A percentile compares a stretch with the other conserved stretches of the same genome.
These are phyloP conservation scores for Usnea hakonensis DNA, from an alignment of 495 filamentous ascomycete species.

Conservation along the genomic window DNA sequence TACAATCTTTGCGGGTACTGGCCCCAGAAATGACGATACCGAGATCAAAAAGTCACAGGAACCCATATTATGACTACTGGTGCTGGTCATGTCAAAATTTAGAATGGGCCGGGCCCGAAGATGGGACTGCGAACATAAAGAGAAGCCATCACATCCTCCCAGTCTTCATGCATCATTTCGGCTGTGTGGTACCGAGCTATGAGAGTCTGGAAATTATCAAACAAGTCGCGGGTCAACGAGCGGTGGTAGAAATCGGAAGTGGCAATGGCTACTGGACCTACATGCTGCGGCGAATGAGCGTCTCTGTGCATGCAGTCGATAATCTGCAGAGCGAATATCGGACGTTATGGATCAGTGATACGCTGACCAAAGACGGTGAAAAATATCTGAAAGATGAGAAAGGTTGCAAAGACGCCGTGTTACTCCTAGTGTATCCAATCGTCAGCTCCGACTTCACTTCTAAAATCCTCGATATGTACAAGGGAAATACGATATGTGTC, in stretches of 20 bases:
- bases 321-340: slow-evolving; percentile 48
- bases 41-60: slow-evolving; percentile 36
- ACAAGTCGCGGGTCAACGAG: slow-evolving; percentile 32
- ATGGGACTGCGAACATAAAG: slow-evolving; percentile 29
- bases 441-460: slow-evolving; percentile 49
- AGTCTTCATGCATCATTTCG: slow-evolving; percentile 61
- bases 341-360: slow-evolving; percentile 52
- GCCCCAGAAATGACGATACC: slow-evolving; percentile 31
- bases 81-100: slow-evolving; percentile 39
- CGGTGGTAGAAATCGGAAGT: slow-evolving; percentile 47
- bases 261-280: slow-evolving; percentile 59
- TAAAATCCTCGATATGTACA: slow-evolving; percentile 43
- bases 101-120: slow-evolving; percentile 47
- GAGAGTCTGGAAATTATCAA: slow-evolving; percentile 44
- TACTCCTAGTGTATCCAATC: slow-evolving; percentile 56
- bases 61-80: slow-evolving; percentile 54
- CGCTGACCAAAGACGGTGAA: slow-evolving; percentile 39
- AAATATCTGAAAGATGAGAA: slow-evolving; percentile 34
- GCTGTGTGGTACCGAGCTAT: slow-evolving; percentile 51
- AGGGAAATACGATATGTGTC: slow-evolving; percentile 50
- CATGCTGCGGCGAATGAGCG: slow-evolving; percentile 43
- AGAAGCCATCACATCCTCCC: slow-evolving; percentile 50
- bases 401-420: slow-evolving; percentile 37
- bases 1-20: slow-evolving; percentile 34
- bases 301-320: slow-evolving; percentile 41